Evolutionary conservation across 2,329 filamentous ascomycete species (phyloP), one percentile per base, ranked within the genome.

Genomic region (Diaporthe sp.): DNA sequence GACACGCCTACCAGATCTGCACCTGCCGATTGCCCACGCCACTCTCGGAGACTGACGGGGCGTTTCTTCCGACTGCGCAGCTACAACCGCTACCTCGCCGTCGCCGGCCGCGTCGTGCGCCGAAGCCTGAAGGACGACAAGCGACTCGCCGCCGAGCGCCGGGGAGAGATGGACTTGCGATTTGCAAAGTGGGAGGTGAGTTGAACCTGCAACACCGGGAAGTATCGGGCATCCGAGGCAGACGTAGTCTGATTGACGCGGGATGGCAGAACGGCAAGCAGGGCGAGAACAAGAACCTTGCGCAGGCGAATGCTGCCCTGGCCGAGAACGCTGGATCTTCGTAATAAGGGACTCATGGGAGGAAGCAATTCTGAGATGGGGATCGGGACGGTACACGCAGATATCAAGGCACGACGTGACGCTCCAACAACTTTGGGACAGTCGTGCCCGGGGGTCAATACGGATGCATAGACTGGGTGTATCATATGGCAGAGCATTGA

Each of bases 21-120:
- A 55, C 12, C 46, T 25, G 49, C 13, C 22, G 46, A 39, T 25
- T 39, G 65, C 31, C 34, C 65, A 34, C 8, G 34, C n/a, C 57
- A 51, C 53, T 34, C 5, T 39, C 17, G 31, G 31, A 49, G 42
- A 68, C 72, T 74, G 53, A 77, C 44, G 55, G 44, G 46, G 34
- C 74, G 76, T 76, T 42, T 42, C 46, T 55, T 55, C 76, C 74
- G 57, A 70, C 42, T 46, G 65, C 25, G 75, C 86, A 99, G 97
- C 89, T 99, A 99, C 95, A 99, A 99, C 94, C 97, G 96, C 89
- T 98, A 98, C 93, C 93, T 99, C 85, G 93, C 96, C 84, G 92
- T 99, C 88, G 95, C 97, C 83, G 92, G 96, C 87, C 95, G 96
- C 87, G 94, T 95, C 84, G 94, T 99, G 86, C 97, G 97, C 89